These are phyloP conservation scores for Aspergillus eucalypticola DNA, from an alignment of 2,329 filamentous ascomycete genomes.

Conservation along the genomic window DNA sequence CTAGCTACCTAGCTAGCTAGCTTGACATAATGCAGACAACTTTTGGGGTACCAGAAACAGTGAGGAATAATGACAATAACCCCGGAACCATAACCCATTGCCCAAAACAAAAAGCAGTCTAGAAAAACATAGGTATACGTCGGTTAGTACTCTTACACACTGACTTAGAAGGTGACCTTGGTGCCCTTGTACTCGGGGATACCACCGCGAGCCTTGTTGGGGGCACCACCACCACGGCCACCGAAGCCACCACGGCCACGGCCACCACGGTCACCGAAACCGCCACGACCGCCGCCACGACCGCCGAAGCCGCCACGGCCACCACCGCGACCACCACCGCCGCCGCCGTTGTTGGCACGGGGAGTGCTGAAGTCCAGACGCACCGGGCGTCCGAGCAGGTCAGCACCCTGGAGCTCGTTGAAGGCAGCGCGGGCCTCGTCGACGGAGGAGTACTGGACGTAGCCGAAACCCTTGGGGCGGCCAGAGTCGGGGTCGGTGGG, in stretches of 20 bases:
- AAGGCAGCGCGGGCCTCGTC: conserved; percentile 80
- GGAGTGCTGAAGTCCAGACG: conserved; percentile 80
- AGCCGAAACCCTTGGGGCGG: conserved; percentile 87
- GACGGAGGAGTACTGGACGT: conserved; percentile 77
- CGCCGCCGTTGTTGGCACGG: conserved; percentile 58
- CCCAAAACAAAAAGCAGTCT: neutral
- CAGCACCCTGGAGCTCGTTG: conserved; percentile 67
- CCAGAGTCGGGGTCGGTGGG: conserved; percentile 85
- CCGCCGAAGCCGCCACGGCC: conserved; percentile 56
- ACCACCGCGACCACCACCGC: conserved; percentile 52
- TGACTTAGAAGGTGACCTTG: conserved; percentile 69
- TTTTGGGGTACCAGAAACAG: neutral
- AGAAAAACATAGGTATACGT: neutral
- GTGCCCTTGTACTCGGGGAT: conserved; percentile 72
- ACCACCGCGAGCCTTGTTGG: conserved; percentile 54
- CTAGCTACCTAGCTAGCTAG: neutral
- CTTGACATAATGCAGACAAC: neutral
- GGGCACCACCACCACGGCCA: conserved; percentile 47
- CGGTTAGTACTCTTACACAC: neutral
- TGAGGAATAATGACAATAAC: conserved; percentile 5
- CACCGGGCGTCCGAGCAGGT: conserved; percentile 71
- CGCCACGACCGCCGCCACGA: conserved; percentile 45
- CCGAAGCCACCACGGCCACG: conserved; percentile 52
- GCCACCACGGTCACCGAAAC: conserved; percentile 36
- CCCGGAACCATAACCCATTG: conserved; percentile 3